These are phyloP conservation scores for Carallia pectinifolia DNA, from an alignment of 345 rosid genomes.

Conservation along the genomic window DNA sequence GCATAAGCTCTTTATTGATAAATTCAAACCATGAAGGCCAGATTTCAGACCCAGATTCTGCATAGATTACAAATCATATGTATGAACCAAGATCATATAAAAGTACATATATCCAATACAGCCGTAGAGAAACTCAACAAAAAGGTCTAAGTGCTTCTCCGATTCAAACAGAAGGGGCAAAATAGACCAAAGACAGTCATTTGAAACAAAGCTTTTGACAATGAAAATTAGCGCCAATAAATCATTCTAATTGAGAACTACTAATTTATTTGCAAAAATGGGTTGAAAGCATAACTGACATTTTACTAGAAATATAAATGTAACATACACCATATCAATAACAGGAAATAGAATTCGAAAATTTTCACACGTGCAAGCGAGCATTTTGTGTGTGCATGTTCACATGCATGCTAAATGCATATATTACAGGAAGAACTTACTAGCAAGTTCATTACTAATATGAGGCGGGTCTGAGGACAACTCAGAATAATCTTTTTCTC, in stretches of 20 bases:
- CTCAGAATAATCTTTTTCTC: conserved; percentile 57
- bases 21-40: conserved; percentile 82
- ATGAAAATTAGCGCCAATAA: neutral
- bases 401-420: no score
- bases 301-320: neutral
- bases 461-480: conserved; percentile 60
- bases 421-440: conserved; percentile 44
- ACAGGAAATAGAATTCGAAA: no score
- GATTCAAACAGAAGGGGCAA: neutral
- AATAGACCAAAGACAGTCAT: neutral
- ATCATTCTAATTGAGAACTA: neutral
- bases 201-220: neutral
- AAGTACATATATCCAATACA: conserved; percentile 2
- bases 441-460: conserved; percentile 48
- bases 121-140: neutral
- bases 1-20: conserved; percentile 77
- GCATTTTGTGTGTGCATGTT: no score
- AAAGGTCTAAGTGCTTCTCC: neutral
- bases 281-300: no score
- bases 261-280: neutral
- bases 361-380: neutral
- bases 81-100: neutral
- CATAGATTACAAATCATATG: conserved; percentile 16
- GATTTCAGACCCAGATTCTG: conserved; percentile 74
- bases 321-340: no score